phyloP scores from a whole-genome alignment of 2,329 filamentous ascomycete genomes.

The Pezicula carpinea region DNA sequence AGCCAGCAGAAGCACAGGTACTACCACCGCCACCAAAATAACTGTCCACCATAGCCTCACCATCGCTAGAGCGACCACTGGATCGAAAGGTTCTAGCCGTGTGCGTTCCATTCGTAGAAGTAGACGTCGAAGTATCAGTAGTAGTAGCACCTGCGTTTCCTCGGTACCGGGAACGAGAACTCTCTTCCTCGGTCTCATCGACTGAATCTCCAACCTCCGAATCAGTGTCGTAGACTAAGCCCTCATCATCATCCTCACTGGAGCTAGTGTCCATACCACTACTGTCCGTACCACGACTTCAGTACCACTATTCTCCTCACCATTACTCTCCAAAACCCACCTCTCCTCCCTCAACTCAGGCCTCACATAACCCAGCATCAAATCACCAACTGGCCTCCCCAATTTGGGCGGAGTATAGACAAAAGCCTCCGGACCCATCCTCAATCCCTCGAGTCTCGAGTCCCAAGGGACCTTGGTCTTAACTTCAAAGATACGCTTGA shows the following conservation, averaged over 20 bases:
- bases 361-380: conserved; percentile 16
- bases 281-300: conserved; percentile 1
- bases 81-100: too few species aligned
- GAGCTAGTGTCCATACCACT: background rate
- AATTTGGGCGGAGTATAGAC: conserved; percentile 4
- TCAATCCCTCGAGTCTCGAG: conserved; percentile 33
- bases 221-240: conserved; percentile 15
- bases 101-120: too few species aligned
- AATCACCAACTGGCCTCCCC: conserved; percentile 7
- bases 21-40: too few species aligned
- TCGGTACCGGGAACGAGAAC: background rate
- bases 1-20: too few species aligned
- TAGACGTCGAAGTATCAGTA: background rate
- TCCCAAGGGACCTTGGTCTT: conserved; percentile 58
- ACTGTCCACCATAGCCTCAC: too few species aligned
- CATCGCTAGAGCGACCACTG: too few species aligned
- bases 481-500: conserved; percentile 51
- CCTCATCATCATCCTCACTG: conserved; percentile 2
- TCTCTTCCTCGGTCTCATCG: conserved; percentile 3
- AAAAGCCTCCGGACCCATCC: conserved; percentile 2
- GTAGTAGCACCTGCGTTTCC: background rate
- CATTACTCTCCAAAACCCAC: background rate
- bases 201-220: conserved; percentile 14
- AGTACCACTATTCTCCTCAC: background rate
- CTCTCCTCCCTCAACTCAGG: conserved; percentile 6